Base-by-base conservation (phyloP, 1,284 basidiomycete genomes). In the Heterobasidion irregulare region DNA sequence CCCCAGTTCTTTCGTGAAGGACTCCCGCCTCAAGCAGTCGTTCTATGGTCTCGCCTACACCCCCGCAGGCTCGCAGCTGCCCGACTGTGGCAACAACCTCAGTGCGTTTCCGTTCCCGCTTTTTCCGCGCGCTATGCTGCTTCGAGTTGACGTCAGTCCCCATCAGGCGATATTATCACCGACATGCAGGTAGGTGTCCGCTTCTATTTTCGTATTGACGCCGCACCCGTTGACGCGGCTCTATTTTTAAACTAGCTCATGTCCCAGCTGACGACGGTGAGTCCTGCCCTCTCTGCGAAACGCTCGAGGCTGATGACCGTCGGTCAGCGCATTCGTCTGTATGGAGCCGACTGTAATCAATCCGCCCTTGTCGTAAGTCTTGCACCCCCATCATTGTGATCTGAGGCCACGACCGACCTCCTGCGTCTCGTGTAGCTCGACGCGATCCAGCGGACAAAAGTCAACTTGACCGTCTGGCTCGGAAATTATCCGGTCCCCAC, bases 401-500 rank as follows among this genome's bases (percentile, higher is more conserved):
- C 12, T 48, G 47, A 15, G n/a, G 12, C 47, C n/a, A 33, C 52
- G 26, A 26, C 26, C 26, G 4, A 26, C 26, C 26, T 5, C 26
- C 26, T 26, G 26, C 26, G 26, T 26, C 26, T 26, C 26, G 50
- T 57, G 59, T 66, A 72, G 82, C 76, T 94, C 41, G 83, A 91
- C 61, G 92, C 90, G 0, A 91, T 99, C 67, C 76, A 88, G 65
- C 82, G 86, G 64, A 96, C 94, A 51, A 92, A 96, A 69, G 90
- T 93, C 54, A 78, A 96, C 70, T 79, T 98, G 82, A 75, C 72
- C 9, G 89, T 98, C 13, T 97, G 77, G 70, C 76, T 94, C n/a
- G 95, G 86, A 34, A 92, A 91, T 64, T 98, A 86, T 68, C 76
- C 78, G 33, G 62, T 76, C 9, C 66, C 86, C 41, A 80, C 76